Evolutionary conservation across 1,284 basidiomycete genomes (phyloP).

Genomic region (Ceratobasidium papillatum): DNA sequence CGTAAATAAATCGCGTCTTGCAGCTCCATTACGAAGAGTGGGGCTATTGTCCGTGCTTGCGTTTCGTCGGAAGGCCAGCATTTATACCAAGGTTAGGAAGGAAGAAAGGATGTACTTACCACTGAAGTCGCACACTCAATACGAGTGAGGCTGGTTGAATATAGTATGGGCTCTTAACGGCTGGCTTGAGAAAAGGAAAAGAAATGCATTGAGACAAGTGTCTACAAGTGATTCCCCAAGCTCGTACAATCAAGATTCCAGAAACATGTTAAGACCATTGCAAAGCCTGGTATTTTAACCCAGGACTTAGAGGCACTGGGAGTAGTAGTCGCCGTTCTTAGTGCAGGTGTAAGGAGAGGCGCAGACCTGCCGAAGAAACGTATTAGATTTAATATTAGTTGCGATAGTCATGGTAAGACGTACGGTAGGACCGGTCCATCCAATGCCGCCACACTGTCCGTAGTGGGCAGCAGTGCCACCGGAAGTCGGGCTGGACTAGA

Average conservation of each 20-base stretch:
- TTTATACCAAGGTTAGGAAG: too few relatives aligned
- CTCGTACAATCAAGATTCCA: not conserved
- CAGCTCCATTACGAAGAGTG: too few relatives aligned
- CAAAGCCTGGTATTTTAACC: not conserved
- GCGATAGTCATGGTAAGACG: not conserved
- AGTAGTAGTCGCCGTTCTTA: conserved; percentile 4
- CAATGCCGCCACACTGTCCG: conserved; percentile 18
- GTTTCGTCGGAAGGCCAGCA: too few relatives aligned
- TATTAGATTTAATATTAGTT: not conserved
- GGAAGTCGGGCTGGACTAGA: not conserved
- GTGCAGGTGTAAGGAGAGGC: conserved; percentile 11
- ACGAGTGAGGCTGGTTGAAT: too few relatives aligned
- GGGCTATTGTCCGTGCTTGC: too few relatives aligned
- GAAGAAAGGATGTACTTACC: too few relatives aligned
- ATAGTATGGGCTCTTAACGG: too few relatives aligned
- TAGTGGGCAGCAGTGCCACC: conserved; percentile 12
- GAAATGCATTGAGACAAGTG: not conserved
- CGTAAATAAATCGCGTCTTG: too few relatives aligned
- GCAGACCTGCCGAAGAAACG: not conserved
- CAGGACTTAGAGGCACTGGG: conserved; percentile 20
- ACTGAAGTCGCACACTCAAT: too few relatives aligned
- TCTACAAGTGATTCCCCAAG: not conserved
- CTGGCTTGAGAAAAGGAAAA: not conserved
- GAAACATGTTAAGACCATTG: not conserved
- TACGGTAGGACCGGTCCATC: conserved; percentile 7